Conservation (phyloP, 768 basidiomycete species). For the Phylloporus arenicola region DNA sequence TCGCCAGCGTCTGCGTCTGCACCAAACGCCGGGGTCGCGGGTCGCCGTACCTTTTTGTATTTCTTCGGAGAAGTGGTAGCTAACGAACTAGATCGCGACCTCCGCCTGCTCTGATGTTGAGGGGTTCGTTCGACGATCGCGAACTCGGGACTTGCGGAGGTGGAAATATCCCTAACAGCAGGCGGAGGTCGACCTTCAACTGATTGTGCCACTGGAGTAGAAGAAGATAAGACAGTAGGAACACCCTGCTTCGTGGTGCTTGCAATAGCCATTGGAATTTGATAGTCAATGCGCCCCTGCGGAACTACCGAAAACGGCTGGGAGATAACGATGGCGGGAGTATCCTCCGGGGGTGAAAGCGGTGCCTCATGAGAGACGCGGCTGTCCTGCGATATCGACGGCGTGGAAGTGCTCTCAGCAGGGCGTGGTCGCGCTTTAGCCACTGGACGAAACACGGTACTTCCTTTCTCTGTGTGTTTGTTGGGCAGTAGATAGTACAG, state of each 20-base stretch:
- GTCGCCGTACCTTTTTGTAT: constrained; percentile 34
- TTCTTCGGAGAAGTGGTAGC: constrained; percentile 28
- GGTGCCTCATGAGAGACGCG: constrained; percentile 8
- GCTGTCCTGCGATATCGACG: constrained; percentile 13
- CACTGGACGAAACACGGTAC: constrained; percentile 64
- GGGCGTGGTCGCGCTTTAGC: constrained; percentile 49
- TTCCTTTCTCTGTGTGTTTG: constrained; percentile 56
- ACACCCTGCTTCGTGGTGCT: constrained; percentile 6
- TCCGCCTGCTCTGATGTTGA: constrained; percentile 16
- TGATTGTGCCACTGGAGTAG: constrained; percentile 5
- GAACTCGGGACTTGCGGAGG: constrained; percentile 4
- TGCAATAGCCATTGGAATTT: not conserved
- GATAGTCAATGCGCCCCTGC: constrained; percentile 2
- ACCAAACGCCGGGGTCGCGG: constrained; percentile 53
- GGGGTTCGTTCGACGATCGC: constrained; percentile 6
- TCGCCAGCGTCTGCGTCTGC: constrained; percentile 37
- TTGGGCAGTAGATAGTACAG: constrained; percentile 2
- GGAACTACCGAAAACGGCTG: constrained; percentile 5
- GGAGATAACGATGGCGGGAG: not conserved
- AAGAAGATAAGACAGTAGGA: constrained; percentile 18
- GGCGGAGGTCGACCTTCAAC: not conserved
- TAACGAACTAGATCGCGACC: constrained; percentile 14
- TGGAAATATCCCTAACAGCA: not conserved
- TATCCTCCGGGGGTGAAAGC: not conserved
- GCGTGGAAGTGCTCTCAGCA: constrained; percentile 16